phyloP scores from a whole-genome alignment of 345 rosid species.

The Arabis alpina region DNA sequence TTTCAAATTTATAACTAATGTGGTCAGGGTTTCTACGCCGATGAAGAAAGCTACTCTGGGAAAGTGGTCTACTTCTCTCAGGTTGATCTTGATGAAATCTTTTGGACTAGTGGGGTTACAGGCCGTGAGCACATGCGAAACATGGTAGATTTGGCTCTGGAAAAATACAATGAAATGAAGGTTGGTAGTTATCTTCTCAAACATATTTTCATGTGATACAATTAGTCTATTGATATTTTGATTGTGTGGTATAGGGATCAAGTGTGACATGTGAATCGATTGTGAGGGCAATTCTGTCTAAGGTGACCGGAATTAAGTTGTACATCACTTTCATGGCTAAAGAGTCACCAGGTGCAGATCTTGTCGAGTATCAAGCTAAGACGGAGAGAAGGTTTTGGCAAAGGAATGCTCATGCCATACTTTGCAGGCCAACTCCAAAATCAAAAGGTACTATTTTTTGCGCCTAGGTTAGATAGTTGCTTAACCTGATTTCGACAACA shows the following conservation, averaged over 20 bases:
- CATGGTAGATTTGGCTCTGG: constrained; percentile 12
- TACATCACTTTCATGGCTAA: constrained; percentile 35
- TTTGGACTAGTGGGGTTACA: background rate
- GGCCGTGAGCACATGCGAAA: constrained; percentile 2
- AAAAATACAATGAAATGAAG: background rate
- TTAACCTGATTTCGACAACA: too few relatives aligned
- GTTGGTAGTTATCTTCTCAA: background rate
- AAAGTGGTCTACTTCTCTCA: background rate
- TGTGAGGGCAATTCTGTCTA: constrained; percentile 18
- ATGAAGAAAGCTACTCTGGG: constrained; percentile 18
- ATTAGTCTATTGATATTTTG: background rate
- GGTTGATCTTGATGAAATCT: background rate
- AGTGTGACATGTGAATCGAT: constrained; percentile 4
- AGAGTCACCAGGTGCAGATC: constrained; percentile 12
- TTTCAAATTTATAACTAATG: too few relatives aligned
- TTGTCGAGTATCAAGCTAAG: constrained; percentile 34
- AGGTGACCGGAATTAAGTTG: background rate
- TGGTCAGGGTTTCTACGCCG: constrained; percentile 12
- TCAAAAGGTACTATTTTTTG: constrained; percentile 1
- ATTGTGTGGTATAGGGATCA: background rate
- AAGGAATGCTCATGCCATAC: constrained; percentile 7
- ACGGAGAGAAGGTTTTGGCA: constrained; percentile 24
- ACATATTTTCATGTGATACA: background rate
- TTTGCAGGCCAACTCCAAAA: constrained; percentile 31
- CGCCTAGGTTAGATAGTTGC: too few relatives aligned